Conservation (phyloP, 2,329 filamentous ascomycete species). For the Claviceps paspali region DNA sequence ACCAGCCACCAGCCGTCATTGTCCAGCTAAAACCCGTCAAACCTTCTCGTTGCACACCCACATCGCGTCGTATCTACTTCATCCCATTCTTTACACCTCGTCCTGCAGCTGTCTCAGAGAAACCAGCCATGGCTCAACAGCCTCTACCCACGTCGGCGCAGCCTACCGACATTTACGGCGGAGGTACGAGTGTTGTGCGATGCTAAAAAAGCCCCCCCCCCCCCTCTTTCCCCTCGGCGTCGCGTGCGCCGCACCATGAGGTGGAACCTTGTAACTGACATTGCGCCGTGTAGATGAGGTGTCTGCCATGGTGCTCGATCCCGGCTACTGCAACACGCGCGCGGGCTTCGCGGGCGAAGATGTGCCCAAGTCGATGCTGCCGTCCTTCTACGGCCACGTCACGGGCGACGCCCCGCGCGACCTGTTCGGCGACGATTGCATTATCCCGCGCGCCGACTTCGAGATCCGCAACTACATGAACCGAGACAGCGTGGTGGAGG, state of each 20-base stretch:
- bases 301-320: constrained; percentile 88
- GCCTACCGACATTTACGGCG: constrained; percentile 48
- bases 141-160: constrained; percentile 38
- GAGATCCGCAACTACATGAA: constrained; percentile 89
- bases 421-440: constrained; percentile 81
- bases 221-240: too few relatives aligned
- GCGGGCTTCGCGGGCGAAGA: constrained; percentile 97
- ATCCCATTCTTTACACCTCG: too few relatives aligned
- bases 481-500: constrained; percentile 77
- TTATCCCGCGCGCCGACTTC: constrained; percentile 59
- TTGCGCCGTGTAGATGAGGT: constrained; percentile 60
- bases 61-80: too few relatives aligned
- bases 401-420: constrained; percentile 32
- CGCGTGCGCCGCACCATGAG: too few relatives aligned
- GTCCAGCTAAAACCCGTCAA: too few relatives aligned
- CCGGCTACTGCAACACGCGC: constrained; percentile 79
- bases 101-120: constrained; percentile 3
- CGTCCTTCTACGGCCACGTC: constrained; percentile 68
- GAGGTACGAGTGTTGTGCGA: constrained; percentile 36
- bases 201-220: too few relatives aligned
- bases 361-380: constrained; percentile 82
- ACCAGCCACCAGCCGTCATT: too few relatives aligned
- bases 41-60: too few relatives aligned
- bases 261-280: too few relatives aligned
- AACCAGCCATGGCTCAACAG: constrained; percentile 36